Percentiles rank a stretch among this genome's conserved stretches.
Evolutionary conservation across 2,329 filamentous ascomycete species (phyloP).

Genomic region (Chrysosporium queenslandicum): DNA sequence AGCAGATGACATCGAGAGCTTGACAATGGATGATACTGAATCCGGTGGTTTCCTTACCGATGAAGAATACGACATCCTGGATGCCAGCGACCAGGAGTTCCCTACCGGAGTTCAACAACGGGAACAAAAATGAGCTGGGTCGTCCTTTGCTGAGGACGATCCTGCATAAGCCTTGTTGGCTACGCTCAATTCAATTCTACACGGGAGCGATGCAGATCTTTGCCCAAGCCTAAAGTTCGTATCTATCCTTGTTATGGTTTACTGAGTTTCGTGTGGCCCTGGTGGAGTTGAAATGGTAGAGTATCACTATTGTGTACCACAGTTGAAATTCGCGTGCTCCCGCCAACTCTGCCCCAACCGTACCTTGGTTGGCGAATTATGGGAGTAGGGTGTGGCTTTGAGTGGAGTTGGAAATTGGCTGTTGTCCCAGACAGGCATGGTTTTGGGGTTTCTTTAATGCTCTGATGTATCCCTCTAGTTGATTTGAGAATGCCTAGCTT

Average conservation of each 20-base stretch:
- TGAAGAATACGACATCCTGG: conserved; percentile 94
- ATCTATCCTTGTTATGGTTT: neutral
- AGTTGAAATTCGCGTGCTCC: neutral
- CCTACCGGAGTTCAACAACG: conserved; percentile 39
- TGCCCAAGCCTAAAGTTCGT: neutral
- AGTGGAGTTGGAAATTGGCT: neutral
- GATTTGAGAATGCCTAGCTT: neutral
- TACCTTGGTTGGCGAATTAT: neutral
- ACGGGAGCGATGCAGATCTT: neutral
- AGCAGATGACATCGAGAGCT: conserved; percentile 50
- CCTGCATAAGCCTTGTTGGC: neutral
- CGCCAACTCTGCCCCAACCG: neutral
- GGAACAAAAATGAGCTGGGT: neutral
- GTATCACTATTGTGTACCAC: neutral
- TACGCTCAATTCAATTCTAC: too few relatives aligned
- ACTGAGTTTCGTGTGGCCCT: neutral
- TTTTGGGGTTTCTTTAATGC: neutral
- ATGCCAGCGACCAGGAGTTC: conserved; percentile 85
- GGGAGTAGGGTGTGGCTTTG: neutral
- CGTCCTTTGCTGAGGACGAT: neutral
- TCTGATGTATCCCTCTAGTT: neutral
- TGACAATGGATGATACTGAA: conserved; percentile 44
- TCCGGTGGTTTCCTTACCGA: conserved; percentile 77
- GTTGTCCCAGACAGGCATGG: neutral
- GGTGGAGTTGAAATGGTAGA: neutral